Base-by-base conservation (phyloP, 306 rosid species). In the Ceratonia siliqua region DNA sequence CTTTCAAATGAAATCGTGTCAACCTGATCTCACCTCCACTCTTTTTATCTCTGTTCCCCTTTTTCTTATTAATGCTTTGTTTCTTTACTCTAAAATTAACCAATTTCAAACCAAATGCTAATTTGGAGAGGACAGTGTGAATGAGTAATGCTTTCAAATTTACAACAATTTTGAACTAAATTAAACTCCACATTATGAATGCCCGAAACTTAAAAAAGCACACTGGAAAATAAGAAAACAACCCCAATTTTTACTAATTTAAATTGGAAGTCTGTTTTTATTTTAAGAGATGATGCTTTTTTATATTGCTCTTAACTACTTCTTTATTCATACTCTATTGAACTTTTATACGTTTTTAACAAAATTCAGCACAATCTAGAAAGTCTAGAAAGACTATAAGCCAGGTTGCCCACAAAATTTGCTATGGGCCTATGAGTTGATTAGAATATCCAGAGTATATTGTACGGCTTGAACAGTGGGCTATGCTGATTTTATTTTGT, bases 1-100 rank as follows among this genome's bases (percentile, higher is more conserved):
- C 74, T 43, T 72, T 73, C 66, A 57, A 35, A 30, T 42, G 18
- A 42, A 65, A 32, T 43, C 20, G 15, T n/a, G 28, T n/a, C n/a
- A n/a, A n/a, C n/a, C n/a, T 2, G 41, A 27, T 28, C 56, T 22
- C 36, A 18, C n/a, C 35, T 33, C 35, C 2, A 12, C 13, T 53
- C 25, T 38, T 65, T 76, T 68, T 46, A 7, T 13, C 20, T 13
- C 22, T 18, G 1, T 21, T 13, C 52, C 1, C 67, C 8, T 43
- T 3, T 62, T 63, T 11, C 18, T 2, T 58, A 2, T 17, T 38
- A 17, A 14, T 46, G 72, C 15, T 18, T 12, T 55, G 6, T 54
- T 28, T 41, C 66, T 75, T 52, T 17, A 6, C 3, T 28, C 14
- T 57, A 61, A 38, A 38, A 59, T 3, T 3, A n/a, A 21, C 22